These are phyloP conservation scores for Wallacemonas sp. DNA, from an alignment of 208 protist species.

Conservation along the genomic window DNA sequence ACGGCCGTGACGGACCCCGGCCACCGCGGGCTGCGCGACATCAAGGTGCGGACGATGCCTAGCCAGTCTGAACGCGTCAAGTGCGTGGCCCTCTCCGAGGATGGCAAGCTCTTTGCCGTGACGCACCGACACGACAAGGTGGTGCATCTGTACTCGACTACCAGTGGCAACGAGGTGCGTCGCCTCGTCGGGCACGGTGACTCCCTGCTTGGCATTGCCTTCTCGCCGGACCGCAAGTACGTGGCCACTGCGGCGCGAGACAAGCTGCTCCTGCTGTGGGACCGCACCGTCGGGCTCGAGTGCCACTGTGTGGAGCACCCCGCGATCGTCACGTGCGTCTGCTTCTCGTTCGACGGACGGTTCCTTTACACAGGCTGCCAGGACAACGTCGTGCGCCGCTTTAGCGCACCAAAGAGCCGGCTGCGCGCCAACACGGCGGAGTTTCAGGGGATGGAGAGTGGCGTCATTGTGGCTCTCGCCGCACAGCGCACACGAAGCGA, in stretches of 20 bases:
- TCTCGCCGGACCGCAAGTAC: slow-evolving; percentile 58
- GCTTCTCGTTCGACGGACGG: slow-evolving; percentile 46
- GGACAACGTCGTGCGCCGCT: slow-evolving; percentile 45
- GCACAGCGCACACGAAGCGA: slow-evolving; percentile 44
- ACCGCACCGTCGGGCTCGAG: slow-evolving; percentile 46
- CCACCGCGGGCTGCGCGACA: slow-evolving; percentile 18
- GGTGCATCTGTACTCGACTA: slow-evolving; percentile 45
- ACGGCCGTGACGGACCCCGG: neutral
- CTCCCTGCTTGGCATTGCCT: slow-evolving; percentile 44
- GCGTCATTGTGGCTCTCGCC: slow-evolving; percentile 51
- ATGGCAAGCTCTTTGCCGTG: slow-evolving; percentile 46
- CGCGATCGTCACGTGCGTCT: slow-evolving; percentile 52
- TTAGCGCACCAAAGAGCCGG: slow-evolving; percentile 35
- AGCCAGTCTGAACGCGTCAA: slow-evolving; percentile 47
- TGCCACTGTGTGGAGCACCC: slow-evolving; percentile 54
- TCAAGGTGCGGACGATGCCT: slow-evolving; percentile 27
- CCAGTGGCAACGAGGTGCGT: slow-evolving; percentile 32
- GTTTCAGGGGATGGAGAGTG: slow-evolving; percentile 13
- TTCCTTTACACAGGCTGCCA: slow-evolving; percentile 65
- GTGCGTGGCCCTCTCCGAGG: slow-evolving; percentile 42
- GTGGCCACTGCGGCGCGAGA: slow-evolving; percentile 51
- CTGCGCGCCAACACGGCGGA: slow-evolving; percentile 19
- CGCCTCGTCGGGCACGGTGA: slow-evolving; percentile 46
- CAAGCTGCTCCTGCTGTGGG: slow-evolving; percentile 48
- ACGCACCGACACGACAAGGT: slow-evolving; percentile 49